These are phyloP conservation scores for Lactarius sp. DNA, from an alignment of 768 basidiomycete genomes.

Conservation along the genomic window DNA sequence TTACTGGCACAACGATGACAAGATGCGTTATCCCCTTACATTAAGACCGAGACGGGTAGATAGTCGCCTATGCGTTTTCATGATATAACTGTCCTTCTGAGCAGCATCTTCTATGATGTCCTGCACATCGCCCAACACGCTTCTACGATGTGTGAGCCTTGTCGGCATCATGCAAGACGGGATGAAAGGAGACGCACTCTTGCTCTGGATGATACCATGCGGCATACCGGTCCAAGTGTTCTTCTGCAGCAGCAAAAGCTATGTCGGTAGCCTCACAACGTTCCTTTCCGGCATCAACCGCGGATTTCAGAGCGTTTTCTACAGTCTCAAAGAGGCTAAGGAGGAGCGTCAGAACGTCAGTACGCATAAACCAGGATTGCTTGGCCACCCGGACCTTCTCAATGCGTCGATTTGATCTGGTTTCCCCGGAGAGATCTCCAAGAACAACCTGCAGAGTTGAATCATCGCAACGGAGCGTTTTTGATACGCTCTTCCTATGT, in stretches of 20 bases:
- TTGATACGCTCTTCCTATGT: constrained; percentile 21
- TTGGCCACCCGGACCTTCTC: constrained; percentile 9
- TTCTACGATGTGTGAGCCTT: background rate
- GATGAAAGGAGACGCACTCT: constrained; percentile 9
- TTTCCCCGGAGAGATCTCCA: constrained; percentile 21
- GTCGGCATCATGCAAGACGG: background rate
- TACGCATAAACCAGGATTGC: background rate
- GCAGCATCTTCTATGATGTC: constrained; percentile 22
- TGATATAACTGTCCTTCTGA: constrained; percentile 19
- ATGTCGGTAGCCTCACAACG: constrained; percentile 13
- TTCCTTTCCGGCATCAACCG: constrained; percentile 17
- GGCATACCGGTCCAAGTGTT: constrained; percentile 18
- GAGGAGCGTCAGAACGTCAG: background rate
- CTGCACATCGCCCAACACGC: constrained; percentile 19
- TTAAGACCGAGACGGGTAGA: constrained; percentile 15
- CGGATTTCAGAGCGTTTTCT: constrained; percentile 18
- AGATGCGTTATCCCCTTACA: background rate
- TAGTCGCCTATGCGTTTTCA: constrained; percentile 20
- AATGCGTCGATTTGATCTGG: constrained; percentile 19
- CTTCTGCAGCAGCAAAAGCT: constrained; percentile 19
- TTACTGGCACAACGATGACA: background rate
- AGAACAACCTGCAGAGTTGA: constrained; percentile 19
- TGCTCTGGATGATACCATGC: constrained; percentile 11
- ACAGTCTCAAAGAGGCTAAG: constrained; percentile 18
- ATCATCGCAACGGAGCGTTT: constrained; percentile 23